Conservation (phyloP, 2,329 filamentous ascomycete genomes). For the Cordyceps cateniannulata region DNA sequence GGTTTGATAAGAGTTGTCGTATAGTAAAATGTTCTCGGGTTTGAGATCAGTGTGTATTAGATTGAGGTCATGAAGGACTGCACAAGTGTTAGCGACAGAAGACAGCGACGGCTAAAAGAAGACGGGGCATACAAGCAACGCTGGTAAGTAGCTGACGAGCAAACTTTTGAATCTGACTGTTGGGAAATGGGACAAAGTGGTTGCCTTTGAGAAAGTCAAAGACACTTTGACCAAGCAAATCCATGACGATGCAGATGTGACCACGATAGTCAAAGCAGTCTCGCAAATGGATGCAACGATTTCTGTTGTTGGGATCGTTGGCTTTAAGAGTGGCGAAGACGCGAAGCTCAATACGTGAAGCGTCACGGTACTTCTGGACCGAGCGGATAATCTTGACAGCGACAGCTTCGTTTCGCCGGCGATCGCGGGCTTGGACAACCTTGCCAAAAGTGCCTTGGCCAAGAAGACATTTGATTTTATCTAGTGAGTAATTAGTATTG, state of each 20-base stretch:
- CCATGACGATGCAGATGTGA: slow-evolving; percentile 84
- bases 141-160: slow-evolving; percentile 95
- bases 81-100: neutral
- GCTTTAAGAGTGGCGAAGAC: slow-evolving; percentile 87
- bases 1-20: slow-evolving; percentile 59
- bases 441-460: slow-evolving; percentile 98
- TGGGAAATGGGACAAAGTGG: slow-evolving; percentile 91
- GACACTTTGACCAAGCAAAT: slow-evolving; percentile 83
- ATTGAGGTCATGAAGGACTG: slow-evolving; percentile 92
- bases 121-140: slow-evolving; percentile 75
- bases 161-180: slow-evolving; percentile 97
- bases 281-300: slow-evolving; percentile 91
- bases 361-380: slow-evolving; percentile 96
- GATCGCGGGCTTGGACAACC: slow-evolving; percentile 87
- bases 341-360: slow-evolving; percentile 86
- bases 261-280: slow-evolving; percentile 97
- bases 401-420: slow-evolving; percentile 67
- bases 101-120: neutral
- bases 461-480: slow-evolving; percentile 81
- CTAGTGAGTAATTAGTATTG: slow-evolving; percentile 37
- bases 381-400: slow-evolving; percentile 98
- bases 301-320: slow-evolving; percentile 87
- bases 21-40: slow-evolving; percentile 64
- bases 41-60: slow-evolving; percentile 86
- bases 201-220: slow-evolving; percentile 98